These are phyloP conservation scores for Pestalotiopsis sp. DNA, from an alignment of 2,329 filamentous ascomycete species.

Conservation along the genomic window DNA sequence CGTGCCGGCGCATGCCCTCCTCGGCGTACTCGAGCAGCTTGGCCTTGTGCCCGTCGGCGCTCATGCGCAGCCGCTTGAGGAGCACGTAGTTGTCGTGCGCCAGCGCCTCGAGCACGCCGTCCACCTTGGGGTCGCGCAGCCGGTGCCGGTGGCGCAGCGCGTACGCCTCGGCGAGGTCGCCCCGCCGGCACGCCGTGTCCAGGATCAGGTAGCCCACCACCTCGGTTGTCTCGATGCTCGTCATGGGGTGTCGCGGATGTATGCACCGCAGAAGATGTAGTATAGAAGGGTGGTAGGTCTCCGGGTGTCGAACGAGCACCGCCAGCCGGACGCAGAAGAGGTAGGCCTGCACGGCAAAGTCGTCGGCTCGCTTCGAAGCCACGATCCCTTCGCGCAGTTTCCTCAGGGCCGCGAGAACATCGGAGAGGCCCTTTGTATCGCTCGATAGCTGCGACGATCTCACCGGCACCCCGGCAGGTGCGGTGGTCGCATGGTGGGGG, in stretches of 20 bases:
- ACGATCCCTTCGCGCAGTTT: slow-evolving; percentile 92
- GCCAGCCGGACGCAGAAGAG: slow-evolving; percentile 87
- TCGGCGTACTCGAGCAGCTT: slow-evolving; percentile 83
- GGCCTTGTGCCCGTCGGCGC: slow-evolving; percentile 79
- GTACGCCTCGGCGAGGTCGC: slow-evolving; percentile 74
- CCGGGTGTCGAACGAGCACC: slow-evolving; percentile 78
- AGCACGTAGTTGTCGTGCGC: slow-evolving; percentile 80
- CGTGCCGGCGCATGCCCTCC: slow-evolving; percentile 71
- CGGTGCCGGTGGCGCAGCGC: slow-evolving; percentile 62
- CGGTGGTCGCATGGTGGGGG: slow-evolving; percentile 17
- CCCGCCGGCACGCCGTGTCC: slow-evolving; percentile 84
- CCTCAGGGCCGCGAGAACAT: slow-evolving; percentile 80
- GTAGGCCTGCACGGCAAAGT: slow-evolving; percentile 87
- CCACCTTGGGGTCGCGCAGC: slow-evolving; percentile 69
- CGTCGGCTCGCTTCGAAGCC: slow-evolving; percentile 72
- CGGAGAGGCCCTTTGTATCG: slow-evolving; percentile 67
- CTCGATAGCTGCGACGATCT: slow-evolving; percentile 20
- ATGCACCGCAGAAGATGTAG: slow-evolving; percentile 75
- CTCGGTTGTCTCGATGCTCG: slow-evolving; percentile 74
- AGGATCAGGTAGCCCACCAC: slow-evolving; percentile 81
- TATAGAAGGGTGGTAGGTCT: slow-evolving; percentile 89
- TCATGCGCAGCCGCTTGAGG: slow-evolving; percentile 72
- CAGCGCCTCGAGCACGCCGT: slow-evolving; percentile 69
- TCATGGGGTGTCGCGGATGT: slow-evolving; percentile 69
- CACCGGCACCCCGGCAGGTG: neutral